These are phyloP conservation scores for Myxozyma geophila DNA, from an alignment of 805 yeast species.

Conservation along the genomic window DNA sequence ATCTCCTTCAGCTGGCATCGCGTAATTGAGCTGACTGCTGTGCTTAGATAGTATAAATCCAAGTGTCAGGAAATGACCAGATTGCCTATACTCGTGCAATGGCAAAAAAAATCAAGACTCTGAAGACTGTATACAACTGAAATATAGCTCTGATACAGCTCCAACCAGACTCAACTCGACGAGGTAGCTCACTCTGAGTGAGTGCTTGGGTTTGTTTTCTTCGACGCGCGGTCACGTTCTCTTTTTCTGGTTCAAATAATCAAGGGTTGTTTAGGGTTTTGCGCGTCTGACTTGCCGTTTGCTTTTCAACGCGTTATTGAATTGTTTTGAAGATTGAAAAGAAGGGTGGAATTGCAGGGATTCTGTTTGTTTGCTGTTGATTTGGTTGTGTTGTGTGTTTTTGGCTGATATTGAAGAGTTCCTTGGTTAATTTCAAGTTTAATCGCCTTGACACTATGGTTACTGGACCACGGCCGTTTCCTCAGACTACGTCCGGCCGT, in stretches of 20 bases:
- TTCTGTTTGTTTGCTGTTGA: not conserved
- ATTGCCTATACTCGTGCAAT: not conserved
- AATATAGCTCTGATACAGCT: no score
- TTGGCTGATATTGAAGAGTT: not conserved
- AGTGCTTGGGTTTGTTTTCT: constrained; percentile 1
- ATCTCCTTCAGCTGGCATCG: constrained; percentile 32
- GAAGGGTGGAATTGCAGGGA: not conserved
- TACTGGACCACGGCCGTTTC: constrained; percentile 30
- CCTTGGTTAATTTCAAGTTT: not conserved
- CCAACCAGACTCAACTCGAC: not conserved
- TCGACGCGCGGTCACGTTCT: constrained; percentile 19
- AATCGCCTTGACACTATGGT: constrained; percentile 20
- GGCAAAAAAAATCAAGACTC: no score
- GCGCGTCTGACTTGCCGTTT: constrained; percentile 4
- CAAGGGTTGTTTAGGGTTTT: not conserved
- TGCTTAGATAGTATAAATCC: not conserved
- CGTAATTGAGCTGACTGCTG: not conserved
- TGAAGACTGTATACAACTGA: no score
- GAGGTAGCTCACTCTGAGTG: not conserved
- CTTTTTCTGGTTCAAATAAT: not conserved
- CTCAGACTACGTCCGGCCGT: constrained; percentile 28
- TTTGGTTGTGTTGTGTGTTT: not conserved
- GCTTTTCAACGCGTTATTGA: constrained; percentile 8
- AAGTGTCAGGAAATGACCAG: not conserved
- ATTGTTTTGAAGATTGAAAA: not conserved